These are phyloP conservation scores for Phytomonas francai DNA, from an alignment of 208 protist species.

Conservation along the genomic window DNA sequence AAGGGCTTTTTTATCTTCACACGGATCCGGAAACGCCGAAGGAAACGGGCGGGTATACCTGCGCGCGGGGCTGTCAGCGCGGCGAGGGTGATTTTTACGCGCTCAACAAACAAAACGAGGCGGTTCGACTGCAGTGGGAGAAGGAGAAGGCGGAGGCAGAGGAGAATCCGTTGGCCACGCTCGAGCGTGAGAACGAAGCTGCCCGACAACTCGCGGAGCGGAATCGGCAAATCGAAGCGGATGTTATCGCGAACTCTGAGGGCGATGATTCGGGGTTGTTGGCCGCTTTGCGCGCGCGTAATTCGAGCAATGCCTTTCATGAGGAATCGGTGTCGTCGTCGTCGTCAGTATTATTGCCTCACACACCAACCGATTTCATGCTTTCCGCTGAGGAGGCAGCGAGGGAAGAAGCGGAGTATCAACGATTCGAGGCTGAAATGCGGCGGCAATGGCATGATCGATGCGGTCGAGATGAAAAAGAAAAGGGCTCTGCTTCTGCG, in stretches of 20 bases:
- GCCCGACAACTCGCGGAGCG: conserved; percentile 53
- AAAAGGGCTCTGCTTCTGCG: too few species aligned
- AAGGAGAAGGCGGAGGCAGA: conserved; percentile 37
- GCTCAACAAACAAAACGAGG: conserved; percentile 63
- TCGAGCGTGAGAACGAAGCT: conserved; percentile 72
- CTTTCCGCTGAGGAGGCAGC: not conserved
- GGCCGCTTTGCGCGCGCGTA: conserved; percentile 19
- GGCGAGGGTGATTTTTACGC: conserved; percentile 60
- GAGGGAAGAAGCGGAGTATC: conserved; percentile 19
- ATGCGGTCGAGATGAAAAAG: too few species aligned
- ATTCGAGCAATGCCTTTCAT: too few species aligned
- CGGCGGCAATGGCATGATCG: conserved; percentile 11
- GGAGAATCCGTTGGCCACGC: conserved; percentile 50
- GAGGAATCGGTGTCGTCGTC: not conserved
- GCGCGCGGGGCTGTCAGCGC: conserved; percentile 49
- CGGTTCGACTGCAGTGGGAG: conserved; percentile 35
- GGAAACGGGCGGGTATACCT: conserved; percentile 74
- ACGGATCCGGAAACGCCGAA: conserved; percentile 78
- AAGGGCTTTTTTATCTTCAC: conserved; percentile 48
- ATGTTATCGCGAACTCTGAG: conserved; percentile 36
- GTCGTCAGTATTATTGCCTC: not conserved
- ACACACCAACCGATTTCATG: not conserved
- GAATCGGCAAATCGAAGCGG: conserved; percentile 55
- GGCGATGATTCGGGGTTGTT: conserved; percentile 27
- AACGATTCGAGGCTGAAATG: conserved; percentile 25